Evolutionary conservation across 768 basidiomycete genomes (phyloP).

Genomic region (Aureoboletus auriporus): DNA sequence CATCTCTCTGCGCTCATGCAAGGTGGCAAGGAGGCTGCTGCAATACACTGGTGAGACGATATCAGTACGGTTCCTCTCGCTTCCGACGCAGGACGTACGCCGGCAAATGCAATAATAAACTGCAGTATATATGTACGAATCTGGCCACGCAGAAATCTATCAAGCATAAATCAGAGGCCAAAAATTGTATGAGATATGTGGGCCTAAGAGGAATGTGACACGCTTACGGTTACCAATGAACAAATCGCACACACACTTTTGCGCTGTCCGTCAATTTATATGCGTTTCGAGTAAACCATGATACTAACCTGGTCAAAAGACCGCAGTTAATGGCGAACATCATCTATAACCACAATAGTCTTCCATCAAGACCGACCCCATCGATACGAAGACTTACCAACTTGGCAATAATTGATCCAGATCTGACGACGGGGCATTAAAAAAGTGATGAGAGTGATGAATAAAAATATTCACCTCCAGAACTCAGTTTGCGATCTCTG

Average conservation of each 20-base stretch:
- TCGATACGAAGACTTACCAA: slow-evolving; percentile 21
- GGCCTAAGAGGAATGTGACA: no score
- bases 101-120: slow-evolving; percentile 65
- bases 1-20: slow-evolving; percentile 53
- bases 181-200: neutral
- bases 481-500: slow-evolving; percentile 52
- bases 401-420: slow-evolving; percentile 54
- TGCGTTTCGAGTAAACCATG: neutral
- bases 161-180: no score
- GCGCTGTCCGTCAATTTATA: neutral
- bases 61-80: neutral
- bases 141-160: slow-evolving; percentile 48
- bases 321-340: slow-evolving; percentile 49
- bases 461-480: slow-evolving; percentile 30
- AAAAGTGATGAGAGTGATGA: neutral
- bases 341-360: slow-evolving; percentile 29
- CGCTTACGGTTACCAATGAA: slow-evolving; percentile 48
- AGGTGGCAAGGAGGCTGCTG: slow-evolving; percentile 57
- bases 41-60: slow-evolving; percentile 43
- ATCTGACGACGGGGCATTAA: slow-evolving; percentile 18
- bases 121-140: slow-evolving; percentile 57
- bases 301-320: slow-evolving; percentile 25
- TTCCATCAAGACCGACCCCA: neutral
- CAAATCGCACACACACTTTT: slow-evolving; percentile 50
- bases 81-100: slow-evolving; percentile 34